A percentile compares a stretch with the other conserved stretches of the same genome.
Conservation (phyloP, 306 rosid species). For the Lathyrus aphaca region DNA sequence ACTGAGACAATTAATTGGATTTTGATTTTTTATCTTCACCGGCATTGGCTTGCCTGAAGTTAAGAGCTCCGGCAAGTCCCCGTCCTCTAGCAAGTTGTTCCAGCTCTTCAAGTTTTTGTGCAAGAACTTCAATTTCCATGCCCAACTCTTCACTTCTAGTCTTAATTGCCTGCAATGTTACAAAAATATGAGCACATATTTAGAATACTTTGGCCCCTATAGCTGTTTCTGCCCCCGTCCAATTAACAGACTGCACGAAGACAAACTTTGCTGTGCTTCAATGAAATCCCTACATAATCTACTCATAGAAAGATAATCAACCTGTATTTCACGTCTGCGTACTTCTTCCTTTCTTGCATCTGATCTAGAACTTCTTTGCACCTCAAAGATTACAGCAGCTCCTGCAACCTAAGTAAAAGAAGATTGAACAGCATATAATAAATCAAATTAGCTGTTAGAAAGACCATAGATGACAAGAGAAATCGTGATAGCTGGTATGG, state of each 20-base stretch:
- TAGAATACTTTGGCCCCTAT: slow-evolving; percentile 19
- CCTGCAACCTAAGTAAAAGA: slow-evolving; percentile 50
- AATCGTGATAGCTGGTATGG: background rate
- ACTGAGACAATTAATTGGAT: slow-evolving; percentile 37
- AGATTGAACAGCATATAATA: background rate
- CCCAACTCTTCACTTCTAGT: slow-evolving; percentile 41
- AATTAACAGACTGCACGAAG: slow-evolving; percentile 19
- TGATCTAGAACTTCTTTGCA: slow-evolving; percentile 55
- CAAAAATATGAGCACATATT: slow-evolving; percentile 31
- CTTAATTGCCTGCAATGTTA: slow-evolving; percentile 53
- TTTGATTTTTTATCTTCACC: slow-evolving; percentile 34
- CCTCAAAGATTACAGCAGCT: slow-evolving; percentile 52
- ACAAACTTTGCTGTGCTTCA: slow-evolving; percentile 21
- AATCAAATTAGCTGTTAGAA: slow-evolving; percentile 6
- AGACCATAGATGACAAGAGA: slow-evolving; percentile 17
- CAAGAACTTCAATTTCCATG: slow-evolving; percentile 37
- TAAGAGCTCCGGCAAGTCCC: slow-evolving; percentile 53
- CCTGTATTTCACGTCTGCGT: slow-evolving; percentile 52
- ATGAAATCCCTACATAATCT: slow-evolving; percentile 32
- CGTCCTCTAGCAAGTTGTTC: slow-evolving; percentile 61
- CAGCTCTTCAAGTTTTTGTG: slow-evolving; percentile 53
- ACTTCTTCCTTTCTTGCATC: slow-evolving; percentile 55
- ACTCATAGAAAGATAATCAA: slow-evolving; percentile 23
- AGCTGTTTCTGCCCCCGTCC: slow-evolving; percentile 19
- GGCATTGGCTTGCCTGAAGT: slow-evolving; percentile 44